Evolutionary conservation across 2,329 filamentous ascomycete species (phyloP).

Genomic region (Penicillium sp.): DNA sequence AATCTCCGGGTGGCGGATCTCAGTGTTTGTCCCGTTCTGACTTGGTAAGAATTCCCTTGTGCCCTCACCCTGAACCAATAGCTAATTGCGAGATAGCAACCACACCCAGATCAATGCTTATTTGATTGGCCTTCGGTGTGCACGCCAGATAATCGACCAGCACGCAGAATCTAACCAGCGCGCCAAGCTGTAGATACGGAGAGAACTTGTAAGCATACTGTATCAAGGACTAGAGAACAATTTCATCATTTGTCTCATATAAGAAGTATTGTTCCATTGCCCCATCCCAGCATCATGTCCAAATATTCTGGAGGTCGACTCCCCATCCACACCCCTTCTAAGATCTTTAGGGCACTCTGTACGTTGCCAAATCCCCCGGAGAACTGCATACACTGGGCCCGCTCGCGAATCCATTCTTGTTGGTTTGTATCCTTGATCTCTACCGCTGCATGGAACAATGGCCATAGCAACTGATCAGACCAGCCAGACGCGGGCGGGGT

Average conservation of each 20-base stretch:
- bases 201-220: background rate
- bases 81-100: background rate
- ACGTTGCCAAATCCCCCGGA: constrained; percentile 5
- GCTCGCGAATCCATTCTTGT: constrained; percentile 4
- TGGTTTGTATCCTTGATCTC: background rate
- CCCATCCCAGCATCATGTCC: constrained; percentile 2
- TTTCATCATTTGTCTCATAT: background rate
- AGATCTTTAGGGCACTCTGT: constrained; percentile 1
- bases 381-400: constrained; percentile 4
- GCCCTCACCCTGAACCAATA: too few relatives aligned
- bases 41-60: background rate
- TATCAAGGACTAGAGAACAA: background rate
- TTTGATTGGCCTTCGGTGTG: constrained; percentile 5
- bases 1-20: background rate
- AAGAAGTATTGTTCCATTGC: background rate
- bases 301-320: background rate
- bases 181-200: background rate
- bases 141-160: background rate
- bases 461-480: constrained; percentile 6
- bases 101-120: constrained; percentile 6
- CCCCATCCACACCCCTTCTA: constrained; percentile 3
- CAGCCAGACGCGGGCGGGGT: constrained; percentile 3
- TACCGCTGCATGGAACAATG: constrained; percentile 3
- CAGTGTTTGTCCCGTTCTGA: background rate
- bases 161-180: background rate